A percentile compares a stretch with the other conserved stretches of the same genome.
phyloP scores from a whole-genome alignment of 2,329 filamentous ascomycete genomes.

The Aspergillus nomiae region DNA sequence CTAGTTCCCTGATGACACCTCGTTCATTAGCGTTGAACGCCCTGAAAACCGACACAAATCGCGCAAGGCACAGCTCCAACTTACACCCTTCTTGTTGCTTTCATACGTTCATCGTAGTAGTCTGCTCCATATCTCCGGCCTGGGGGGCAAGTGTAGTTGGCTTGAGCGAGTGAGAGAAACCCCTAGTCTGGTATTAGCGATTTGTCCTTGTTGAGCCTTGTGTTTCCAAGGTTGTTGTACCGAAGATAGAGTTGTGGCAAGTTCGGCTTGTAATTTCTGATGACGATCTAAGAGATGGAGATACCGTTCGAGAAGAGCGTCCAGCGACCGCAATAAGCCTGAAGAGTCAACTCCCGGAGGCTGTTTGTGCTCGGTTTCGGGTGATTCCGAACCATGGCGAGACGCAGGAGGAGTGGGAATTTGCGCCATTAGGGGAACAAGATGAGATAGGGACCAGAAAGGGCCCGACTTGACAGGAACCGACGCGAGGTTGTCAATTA shows the following conservation, averaged over 20 bases:
- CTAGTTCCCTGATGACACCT: constrained; percentile 15
- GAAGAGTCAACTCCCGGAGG: constrained; percentile 18
- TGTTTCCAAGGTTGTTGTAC: constrained; percentile 28
- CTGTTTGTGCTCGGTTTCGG: constrained; percentile 22
- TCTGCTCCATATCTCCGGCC: constrained; percentile 51
- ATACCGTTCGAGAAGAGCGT: constrained; percentile 46
- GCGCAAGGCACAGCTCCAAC: constrained; percentile 1
- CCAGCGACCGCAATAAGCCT: constrained; percentile 38
- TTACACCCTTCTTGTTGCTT: constrained; percentile 47
- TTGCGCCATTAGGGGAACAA: constrained; percentile 28
- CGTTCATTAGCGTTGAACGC: constrained; percentile 2
- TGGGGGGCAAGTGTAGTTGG: constrained; percentile 49
- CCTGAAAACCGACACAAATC: not conserved
- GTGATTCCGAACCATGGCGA: constrained; percentile 30
- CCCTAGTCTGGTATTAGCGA: constrained; percentile 36
- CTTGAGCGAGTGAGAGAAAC: constrained; percentile 51
- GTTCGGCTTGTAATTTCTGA: constrained; percentile 40
- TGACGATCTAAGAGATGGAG: constrained; percentile 46
- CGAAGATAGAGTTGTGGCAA: constrained; percentile 42
- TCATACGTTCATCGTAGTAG: constrained; percentile 55
- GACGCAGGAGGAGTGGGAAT: constrained; percentile 39
- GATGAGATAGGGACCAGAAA: not conserved
- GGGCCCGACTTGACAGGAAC: not conserved
- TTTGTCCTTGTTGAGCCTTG: not conserved
- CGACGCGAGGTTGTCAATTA: not conserved